These are phyloP conservation scores for Vanrija pseudolonga DNA, from an alignment of 1,284 basidiomycete species.

Conservation along the genomic window DNA sequence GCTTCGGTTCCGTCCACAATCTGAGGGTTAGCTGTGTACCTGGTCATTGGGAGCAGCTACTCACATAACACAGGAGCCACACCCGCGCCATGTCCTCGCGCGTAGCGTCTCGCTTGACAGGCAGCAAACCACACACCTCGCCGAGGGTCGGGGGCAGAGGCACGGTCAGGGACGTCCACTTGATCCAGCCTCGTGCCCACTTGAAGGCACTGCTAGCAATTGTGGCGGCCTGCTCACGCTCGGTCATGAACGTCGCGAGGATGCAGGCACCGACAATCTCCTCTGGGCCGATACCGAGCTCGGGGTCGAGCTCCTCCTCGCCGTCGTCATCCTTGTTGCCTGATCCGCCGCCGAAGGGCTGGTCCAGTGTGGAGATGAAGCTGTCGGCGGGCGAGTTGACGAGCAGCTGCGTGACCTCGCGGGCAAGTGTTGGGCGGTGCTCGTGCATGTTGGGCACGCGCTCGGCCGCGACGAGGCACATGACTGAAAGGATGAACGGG, in stretches of 20 bases:
- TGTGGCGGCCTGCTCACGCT: conserved; percentile 26
- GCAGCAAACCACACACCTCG: conserved; percentile 30
- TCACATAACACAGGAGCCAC: conserved; percentile 43
- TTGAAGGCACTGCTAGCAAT: conserved; percentile 39
- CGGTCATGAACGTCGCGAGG: conserved; percentile 35
- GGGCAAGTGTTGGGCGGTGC: conserved; percentile 21
- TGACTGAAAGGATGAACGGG: conserved; percentile 41
- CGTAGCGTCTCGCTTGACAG: conserved; percentile 30
- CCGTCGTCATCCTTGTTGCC: conserved; percentile 18
- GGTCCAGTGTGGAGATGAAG: conserved; percentile 17
- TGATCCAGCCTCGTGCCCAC: conserved; percentile 45
- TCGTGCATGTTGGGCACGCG: conserved; percentile 25
- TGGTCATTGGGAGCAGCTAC: not conserved
- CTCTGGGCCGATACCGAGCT: conserved; percentile 46
- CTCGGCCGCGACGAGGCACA: conserved; percentile 39
- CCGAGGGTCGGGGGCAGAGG: conserved; percentile 25
- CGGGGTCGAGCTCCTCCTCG: conserved; percentile 33
- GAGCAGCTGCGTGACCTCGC: conserved; percentile 28
- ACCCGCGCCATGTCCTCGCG: conserved; percentile 36
- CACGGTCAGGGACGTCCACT: conserved; percentile 19
- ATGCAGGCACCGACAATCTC: conserved; percentile 44
- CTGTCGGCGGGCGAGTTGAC: conserved; percentile 36
- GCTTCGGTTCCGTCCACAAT: conserved; percentile 36
- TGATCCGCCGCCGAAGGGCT: conserved; percentile 11
- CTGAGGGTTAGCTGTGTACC: conserved; percentile 3